Evolutionary conservation across 2,329 filamentous ascomycete genomes (phyloP).

Genomic region (Stachybotrys chartarum): DNA sequence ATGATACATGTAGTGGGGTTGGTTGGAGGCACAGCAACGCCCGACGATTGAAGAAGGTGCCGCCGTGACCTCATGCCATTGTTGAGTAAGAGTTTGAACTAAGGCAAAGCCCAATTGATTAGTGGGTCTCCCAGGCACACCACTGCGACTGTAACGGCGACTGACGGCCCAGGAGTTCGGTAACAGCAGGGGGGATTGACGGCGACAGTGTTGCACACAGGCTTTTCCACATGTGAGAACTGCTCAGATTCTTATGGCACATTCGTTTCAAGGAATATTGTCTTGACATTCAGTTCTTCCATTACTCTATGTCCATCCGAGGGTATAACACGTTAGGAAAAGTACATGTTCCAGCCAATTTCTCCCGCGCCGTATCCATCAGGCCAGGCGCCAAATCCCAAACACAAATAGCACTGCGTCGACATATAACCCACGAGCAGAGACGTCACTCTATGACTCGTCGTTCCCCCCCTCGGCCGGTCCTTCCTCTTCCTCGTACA

Average conservation of each 20-base stretch:
- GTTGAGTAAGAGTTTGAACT: neutral
- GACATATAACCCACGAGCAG: constrained; percentile 3
- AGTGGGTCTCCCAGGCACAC: too few species aligned
- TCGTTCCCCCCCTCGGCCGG: constrained; percentile 5
- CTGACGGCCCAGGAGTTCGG: too few species aligned
- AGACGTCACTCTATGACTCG: constrained; percentile 9
- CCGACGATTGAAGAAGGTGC: neutral
- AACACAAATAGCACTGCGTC: neutral
- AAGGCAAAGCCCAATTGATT: too few species aligned
- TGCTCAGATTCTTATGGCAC: too few species aligned
- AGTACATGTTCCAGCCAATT: constrained; percentile 4
- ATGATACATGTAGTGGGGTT: too few species aligned
- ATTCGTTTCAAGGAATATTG: too few species aligned
- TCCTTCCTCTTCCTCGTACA: constrained; percentile 56
- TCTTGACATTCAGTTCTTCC: constrained; percentile 2
- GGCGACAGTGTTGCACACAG: too few species aligned
- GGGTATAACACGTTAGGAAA: constrained; percentile 12
- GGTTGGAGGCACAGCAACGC: neutral
- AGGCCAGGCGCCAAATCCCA: constrained; percentile 15
- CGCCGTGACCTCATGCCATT: neutral
- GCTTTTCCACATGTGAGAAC: too few species aligned
- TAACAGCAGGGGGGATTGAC: too few species aligned
- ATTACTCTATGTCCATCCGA: constrained; percentile 5
- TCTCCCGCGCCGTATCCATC: constrained; percentile 5
- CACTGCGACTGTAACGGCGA: too few species aligned